phyloP scores from a whole-genome alignment of 2,329 filamentous ascomycete genomes.

The Sordariomycetes sp. region DNA sequence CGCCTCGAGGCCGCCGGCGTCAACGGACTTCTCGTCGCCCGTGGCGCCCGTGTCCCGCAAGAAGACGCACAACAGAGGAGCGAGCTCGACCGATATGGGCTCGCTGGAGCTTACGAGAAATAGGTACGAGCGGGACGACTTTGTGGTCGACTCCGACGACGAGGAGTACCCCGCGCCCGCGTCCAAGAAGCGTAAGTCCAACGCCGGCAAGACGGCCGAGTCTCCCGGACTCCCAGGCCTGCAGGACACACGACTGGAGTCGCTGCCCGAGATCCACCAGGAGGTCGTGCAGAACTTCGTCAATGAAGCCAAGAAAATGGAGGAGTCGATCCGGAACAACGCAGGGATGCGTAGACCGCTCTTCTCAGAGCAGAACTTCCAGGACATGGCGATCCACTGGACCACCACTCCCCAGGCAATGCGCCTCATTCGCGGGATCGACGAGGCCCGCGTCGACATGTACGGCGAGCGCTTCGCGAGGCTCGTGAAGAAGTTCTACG shows the following conservation, averaged over 20 bases:
- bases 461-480: constrained; percentile 49
- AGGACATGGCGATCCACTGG: constrained; percentile 61
- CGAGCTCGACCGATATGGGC: not conserved
- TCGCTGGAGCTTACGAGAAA: not conserved
- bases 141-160: constrained; percentile 21
- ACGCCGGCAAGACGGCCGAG: constrained; percentile 11
- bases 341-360: constrained; percentile 42
- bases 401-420: constrained; percentile 50
- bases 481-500: constrained; percentile 36
- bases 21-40: constrained; percentile 41
- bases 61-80: constrained; percentile 6
- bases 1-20: constrained; percentile 17
- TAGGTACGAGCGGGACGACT: constrained; percentile 20
- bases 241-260: constrained; percentile 36
- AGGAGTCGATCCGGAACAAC: constrained; percentile 47
- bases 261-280: constrained; percentile 45
- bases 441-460: constrained; percentile 43
- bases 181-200: constrained; percentile 10
- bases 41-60: constrained; percentile 14
- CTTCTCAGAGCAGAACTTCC: constrained; percentile 57
- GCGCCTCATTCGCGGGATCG: constrained; percentile 48
- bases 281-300: constrained; percentile 55
- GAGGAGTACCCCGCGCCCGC: constrained; percentile 34
- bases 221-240: constrained; percentile 44
- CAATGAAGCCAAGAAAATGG: constrained; percentile 41